Evolutionary conservation across 176 grass and related monocot genomes (phyloP), one percentile per base, ranked within the genome.

Genomic region (Aegilops umbellulata): DNA sequence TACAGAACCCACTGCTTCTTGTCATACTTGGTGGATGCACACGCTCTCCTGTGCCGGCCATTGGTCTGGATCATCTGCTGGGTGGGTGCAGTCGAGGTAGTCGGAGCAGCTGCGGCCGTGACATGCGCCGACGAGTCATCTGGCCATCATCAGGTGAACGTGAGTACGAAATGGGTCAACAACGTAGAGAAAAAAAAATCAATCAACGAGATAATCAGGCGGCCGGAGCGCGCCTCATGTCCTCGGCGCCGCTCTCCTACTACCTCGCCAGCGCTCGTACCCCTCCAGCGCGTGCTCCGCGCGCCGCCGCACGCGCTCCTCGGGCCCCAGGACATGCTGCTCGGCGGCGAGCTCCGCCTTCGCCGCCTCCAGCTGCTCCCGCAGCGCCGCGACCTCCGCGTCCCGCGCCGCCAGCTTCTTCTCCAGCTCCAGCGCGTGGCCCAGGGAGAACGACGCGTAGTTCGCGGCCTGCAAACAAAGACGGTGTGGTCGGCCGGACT

Each of bases 211-310:
- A 2, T 68, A 68, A 68, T 68, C 65, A 20, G 19, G 29, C 64
- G 27, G 64, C 27, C 27, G 64, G 64, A 67, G 29, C 29, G 63
- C 63, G 64, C 69, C 35, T 4, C 68, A 24, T 71, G 35, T 15
- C 69, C 0, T 14, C 22, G 69, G 35, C 3, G 69, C 69, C 36
- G 69, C 22, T 42, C 22, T 24, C 69, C 69, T 73, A 26, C 38
- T 73, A 73, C 69, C 69, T 73, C n/a, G 39, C 70, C 70, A 74
- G 39, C 70, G 70, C 2, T 74, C 14, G 70, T 74, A 4, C 70
- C 6, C 13, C n/a, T 46, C 39, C 39, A 74, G 6, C 10, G 70
- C 70, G 6, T 17, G 70, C 38, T 73, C 70, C 39, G 39, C n/a
- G 1, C 39, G 70, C 39, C 38, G 26, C 42, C 14, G 27, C 72